Conservation (phyloP, 2,329 filamentous ascomycete species). For the Anthostomella pinea region DNA sequence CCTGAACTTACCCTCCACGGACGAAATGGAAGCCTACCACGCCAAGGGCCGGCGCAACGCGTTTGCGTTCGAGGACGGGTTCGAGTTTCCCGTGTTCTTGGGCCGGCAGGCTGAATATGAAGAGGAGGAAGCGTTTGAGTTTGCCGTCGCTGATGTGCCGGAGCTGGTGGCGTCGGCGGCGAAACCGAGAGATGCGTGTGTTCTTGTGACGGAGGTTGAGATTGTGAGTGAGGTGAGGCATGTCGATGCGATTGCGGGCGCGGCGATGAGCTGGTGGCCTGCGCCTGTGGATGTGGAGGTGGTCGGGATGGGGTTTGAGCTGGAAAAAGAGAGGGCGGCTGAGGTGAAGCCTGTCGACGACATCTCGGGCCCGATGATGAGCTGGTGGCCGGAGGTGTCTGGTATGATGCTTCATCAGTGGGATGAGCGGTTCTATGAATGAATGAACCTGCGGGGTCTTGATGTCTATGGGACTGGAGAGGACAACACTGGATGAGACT, state of each 20-base stretch:
- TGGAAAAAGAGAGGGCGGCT: constrained; percentile 7
- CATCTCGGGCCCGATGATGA: constrained; percentile 25
- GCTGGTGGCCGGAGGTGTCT: constrained; percentile 24
- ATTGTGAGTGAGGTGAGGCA: constrained; percentile 3
- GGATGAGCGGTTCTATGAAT: constrained; percentile 32
- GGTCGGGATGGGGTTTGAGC: constrained; percentile 7
- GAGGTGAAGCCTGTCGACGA: constrained; percentile 12
- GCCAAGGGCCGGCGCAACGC: constrained; percentile 17
- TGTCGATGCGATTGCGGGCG: constrained; percentile 17
- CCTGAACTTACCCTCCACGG: too few species aligned
- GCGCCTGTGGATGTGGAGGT: constrained; percentile 19
- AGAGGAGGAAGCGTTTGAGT: not conserved
- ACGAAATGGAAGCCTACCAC: constrained; percentile 13
- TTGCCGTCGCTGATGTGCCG: not conserved
- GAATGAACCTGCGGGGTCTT: too few species aligned
- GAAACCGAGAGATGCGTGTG: not conserved
- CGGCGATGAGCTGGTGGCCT: constrained; percentile 32
- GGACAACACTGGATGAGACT: too few species aligned
- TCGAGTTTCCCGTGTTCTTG: constrained; percentile 30
- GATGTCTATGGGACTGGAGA: too few species aligned
- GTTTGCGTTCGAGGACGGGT: constrained; percentile 25
- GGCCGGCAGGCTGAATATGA: constrained; percentile 23
- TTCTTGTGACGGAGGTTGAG: not conserved
- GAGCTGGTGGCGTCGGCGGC: not conserved
- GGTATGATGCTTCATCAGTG: constrained; percentile 23